Conservation (phyloP, 1,139 yeast genomes). For the Scheffersomyces segobiensis region DNA sequence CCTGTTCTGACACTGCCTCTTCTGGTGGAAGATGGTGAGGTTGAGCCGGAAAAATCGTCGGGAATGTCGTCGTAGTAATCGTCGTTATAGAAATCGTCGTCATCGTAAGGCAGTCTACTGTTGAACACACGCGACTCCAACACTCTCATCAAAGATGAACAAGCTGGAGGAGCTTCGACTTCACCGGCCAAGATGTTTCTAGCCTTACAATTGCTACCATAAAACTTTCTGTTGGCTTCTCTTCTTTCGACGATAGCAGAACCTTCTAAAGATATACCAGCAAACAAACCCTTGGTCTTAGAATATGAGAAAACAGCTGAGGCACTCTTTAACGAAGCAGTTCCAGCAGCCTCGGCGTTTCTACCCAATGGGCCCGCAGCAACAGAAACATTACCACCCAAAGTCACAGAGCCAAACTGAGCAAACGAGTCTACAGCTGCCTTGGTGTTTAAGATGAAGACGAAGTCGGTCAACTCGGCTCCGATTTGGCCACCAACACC, state of each 20-base stretch:
- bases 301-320: conserved; percentile 94
- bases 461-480: conserved; percentile 94
- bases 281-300: conserved; percentile 93
- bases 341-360: conserved; percentile 97
- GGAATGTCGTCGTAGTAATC: conserved; percentile 76
- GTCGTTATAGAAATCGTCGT: conserved; percentile 56
- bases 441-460: conserved; percentile 80
- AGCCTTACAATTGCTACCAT: conserved; percentile 86
- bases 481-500: conserved; percentile 99
- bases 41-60: conserved; percentile 54
- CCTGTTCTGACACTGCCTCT: conserved; percentile 27
- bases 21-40: conserved; percentile 33
- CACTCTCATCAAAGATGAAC: conserved; percentile 84
- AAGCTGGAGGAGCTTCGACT: conserved; percentile 91
- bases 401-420: conserved; percentile 88
- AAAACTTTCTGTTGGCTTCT: conserved; percentile 94
- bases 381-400: conserved; percentile 92
- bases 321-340: conserved; percentile 84
- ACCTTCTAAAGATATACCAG: conserved; percentile 96
- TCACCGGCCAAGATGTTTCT: conserved; percentile 79
- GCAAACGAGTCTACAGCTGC: conserved; percentile 95
- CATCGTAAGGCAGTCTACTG: conserved; percentile 50
- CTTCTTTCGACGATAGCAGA: conserved; percentile 93
- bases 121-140: conserved; percentile 84
- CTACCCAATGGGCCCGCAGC: conserved; percentile 99